Percentiles rank a stretch among this genome's conserved stretches.
phyloP scores from a whole-genome alignment of 192 early-diverging fungal species.

The Entomortierella beljakovae region DNA sequence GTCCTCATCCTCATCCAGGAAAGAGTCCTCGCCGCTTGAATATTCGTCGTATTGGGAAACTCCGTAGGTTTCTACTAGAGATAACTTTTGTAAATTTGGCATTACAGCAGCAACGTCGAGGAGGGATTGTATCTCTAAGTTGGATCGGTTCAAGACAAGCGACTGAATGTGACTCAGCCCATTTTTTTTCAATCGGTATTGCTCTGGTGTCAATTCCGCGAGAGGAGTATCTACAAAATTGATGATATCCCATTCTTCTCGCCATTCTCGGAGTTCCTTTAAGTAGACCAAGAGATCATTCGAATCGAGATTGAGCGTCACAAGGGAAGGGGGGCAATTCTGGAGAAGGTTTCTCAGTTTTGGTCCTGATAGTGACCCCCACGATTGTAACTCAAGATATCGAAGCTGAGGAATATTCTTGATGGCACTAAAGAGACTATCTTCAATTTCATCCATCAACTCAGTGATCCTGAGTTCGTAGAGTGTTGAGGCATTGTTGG shows the following conservation, averaged over 20 bases:
- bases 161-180: conserved; percentile 9
- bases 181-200: neutral
- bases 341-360: neutral
- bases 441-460: neutral
- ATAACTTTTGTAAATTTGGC: conserved; percentile 20
- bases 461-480: neutral
- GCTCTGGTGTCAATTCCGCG: neutral
- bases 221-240: neutral
- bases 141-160: conserved; percentile 23
- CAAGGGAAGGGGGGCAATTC: neutral
- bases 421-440: neutral
- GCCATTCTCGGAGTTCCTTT: conserved; percentile 1
- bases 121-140: conserved; percentile 5
- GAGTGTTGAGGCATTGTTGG: neutral
- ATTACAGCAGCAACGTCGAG: conserved; percentile 13
- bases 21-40: neutral
- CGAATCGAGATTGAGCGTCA: conserved; percentile 9
- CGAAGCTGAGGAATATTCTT: neutral
- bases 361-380: neutral
- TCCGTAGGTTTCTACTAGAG: conserved; percentile 15
- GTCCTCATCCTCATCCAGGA: neutral
- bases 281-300: neutral
- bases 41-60: conserved; percentile 2
- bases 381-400: neutral
- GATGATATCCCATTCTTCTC: neutral